Evolutionary conservation across 148 eudicot genomes (phyloP).

Genomic region (Spergularia marina): DNA sequence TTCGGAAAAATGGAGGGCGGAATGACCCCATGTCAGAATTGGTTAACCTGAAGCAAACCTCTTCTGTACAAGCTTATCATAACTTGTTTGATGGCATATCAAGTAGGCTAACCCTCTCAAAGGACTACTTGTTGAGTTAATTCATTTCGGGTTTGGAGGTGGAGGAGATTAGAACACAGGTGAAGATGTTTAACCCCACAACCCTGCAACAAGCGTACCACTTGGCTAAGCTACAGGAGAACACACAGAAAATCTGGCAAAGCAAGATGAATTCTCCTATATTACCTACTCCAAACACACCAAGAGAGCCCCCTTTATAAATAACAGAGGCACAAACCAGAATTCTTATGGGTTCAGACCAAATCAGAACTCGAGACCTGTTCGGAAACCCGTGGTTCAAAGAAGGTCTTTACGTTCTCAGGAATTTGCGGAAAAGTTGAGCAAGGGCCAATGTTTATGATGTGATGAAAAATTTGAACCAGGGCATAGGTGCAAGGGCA

Average conservation of each 20-base stretch:
- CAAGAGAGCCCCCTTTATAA: too few relatives aligned
- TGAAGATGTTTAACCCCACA: not conserved
- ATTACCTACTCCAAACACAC: too few relatives aligned
- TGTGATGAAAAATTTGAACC: constrained; percentile 9
- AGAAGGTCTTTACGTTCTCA: not conserved
- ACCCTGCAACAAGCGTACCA: not conserved
- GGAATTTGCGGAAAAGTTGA: not conserved
- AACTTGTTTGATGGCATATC: not conserved
- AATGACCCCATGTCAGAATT: constrained; percentile 9
- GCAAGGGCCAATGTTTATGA: constrained; percentile 1
- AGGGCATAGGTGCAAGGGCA: not conserved
- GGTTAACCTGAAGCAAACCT: not conserved
- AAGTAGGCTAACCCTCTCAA: not conserved
- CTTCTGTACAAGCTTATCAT: not conserved
- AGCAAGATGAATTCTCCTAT: too few relatives aligned
- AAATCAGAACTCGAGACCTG: too few relatives aligned
- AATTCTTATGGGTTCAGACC: too few relatives aligned
- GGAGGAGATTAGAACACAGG: not conserved
- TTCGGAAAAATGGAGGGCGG: constrained; percentile 7
- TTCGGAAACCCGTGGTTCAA: not conserved
- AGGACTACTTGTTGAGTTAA: not conserved
- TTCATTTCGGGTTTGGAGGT: not conserved
- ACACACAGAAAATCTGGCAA: not conserved
- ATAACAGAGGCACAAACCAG: too few relatives aligned
- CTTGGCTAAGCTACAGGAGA: not conserved